phyloP scores from a whole-genome alignment of 768 basidiomycete species.

The Melanogaster broomeanus region DNA sequence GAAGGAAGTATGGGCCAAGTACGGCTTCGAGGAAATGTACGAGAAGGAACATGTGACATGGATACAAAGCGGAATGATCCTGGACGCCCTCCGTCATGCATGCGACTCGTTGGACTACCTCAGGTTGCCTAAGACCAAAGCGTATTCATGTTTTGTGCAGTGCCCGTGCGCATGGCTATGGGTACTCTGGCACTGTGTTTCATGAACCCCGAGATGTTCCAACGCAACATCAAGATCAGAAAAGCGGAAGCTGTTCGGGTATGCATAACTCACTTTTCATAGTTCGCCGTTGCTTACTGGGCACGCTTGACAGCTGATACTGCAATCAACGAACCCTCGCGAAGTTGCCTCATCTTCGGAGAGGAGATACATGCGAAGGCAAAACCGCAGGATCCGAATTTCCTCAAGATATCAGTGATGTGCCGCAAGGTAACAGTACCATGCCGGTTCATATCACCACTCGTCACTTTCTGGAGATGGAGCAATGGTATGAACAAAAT shows the following conservation, averaged over 20 bases:
- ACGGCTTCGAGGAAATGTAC: slow-evolving; percentile 70
- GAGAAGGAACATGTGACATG: slow-evolving; percentile 69
- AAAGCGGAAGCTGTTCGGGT: slow-evolving; percentile 86
- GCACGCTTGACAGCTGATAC: slow-evolving; percentile 68
- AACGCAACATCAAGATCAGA: too few relatives aligned
- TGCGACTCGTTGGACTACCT: slow-evolving; percentile 91
- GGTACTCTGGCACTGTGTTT: slow-evolving; percentile 87
- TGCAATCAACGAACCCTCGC: slow-evolving; percentile 89
- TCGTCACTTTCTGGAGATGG: slow-evolving; percentile 56
- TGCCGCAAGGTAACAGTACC: slow-evolving; percentile 69
- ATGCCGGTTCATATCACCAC: slow-evolving; percentile 1
- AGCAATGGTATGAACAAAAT: slow-evolving; percentile 90
- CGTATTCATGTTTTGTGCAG: slow-evolving; percentile 96
- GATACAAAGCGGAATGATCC: slow-evolving; percentile 85
- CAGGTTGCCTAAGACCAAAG: slow-evolving; percentile 79
- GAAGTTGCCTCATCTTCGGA: too few relatives aligned
- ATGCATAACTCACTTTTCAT: slow-evolving; percentile 21
- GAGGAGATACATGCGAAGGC: slow-evolving; percentile 83
- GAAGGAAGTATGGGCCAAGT: slow-evolving; percentile 82
- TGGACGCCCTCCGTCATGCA: slow-evolving; percentile 84
- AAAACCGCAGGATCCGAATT: slow-evolving; percentile 81
- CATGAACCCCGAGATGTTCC: too few relatives aligned
- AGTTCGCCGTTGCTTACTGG: too few relatives aligned
- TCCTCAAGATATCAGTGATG: slow-evolving; percentile 77
- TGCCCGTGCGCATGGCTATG: slow-evolving; percentile 94